These are phyloP conservation scores for Pleurotus giganteus DNA, from an alignment of 768 basidiomycete genomes.

Conservation along the genomic window DNA sequence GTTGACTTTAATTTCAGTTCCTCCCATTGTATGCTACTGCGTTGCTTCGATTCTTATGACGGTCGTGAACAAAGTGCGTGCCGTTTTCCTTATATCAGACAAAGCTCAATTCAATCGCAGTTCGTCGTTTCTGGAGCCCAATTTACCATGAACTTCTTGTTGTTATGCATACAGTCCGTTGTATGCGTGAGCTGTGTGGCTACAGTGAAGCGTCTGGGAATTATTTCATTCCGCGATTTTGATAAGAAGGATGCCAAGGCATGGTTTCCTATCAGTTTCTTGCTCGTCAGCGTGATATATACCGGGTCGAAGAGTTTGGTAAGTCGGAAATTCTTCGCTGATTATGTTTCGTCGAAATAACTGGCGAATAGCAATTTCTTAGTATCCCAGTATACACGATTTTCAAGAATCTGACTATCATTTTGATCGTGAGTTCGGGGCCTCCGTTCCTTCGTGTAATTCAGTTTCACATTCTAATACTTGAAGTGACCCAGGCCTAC, in stretches of 20 bases:
- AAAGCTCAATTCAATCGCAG: slow-evolving; percentile 34
- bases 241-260: slow-evolving; percentile 79
- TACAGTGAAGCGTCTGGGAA: slow-evolving; percentile 65
- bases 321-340: slow-evolving; percentile 29
- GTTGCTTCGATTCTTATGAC: slow-evolving; percentile 96
- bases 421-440: slow-evolving; percentile 74
- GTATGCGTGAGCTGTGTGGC: slow-evolving; percentile 84
- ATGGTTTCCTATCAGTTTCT: slow-evolving; percentile 94
- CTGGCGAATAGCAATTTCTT: slow-evolving; percentile 79
- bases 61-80: slow-evolving; percentile 85
- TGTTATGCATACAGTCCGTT: slow-evolving; percentile 85
- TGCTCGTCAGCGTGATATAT: slow-evolving; percentile 94
- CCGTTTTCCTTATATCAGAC: no score
- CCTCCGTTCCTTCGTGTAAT: background rate
- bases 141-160: slow-evolving; percentile 97
- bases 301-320: slow-evolving; percentile 97
- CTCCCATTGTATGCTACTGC: slow-evolving; percentile 88
- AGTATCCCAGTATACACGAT: slow-evolving; percentile 98
- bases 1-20: slow-evolving; percentile 41
- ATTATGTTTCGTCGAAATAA: background rate
- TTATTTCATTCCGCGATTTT: slow-evolving; percentile 86
- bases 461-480: background rate
- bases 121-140: slow-evolving; percentile 91
- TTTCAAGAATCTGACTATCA: slow-evolving; percentile 99
- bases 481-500: slow-evolving; percentile 64